phyloP scores from a whole-genome alignment of 768 basidiomycete species.

The Tremella fuciformis region DNA sequence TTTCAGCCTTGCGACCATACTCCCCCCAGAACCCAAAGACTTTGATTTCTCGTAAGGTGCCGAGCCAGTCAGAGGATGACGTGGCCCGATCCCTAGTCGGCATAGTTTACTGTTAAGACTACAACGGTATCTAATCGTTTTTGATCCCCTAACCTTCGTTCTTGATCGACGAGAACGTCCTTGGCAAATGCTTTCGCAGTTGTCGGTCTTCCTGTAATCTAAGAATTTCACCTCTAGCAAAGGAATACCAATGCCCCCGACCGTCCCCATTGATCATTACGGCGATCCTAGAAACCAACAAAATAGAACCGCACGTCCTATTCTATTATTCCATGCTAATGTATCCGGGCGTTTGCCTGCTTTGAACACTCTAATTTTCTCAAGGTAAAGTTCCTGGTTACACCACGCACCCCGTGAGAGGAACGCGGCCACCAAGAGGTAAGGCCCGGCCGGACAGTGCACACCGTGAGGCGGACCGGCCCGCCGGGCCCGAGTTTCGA shows the following conservation, averaged over 20 bases:
- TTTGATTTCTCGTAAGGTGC: constrained; percentile 84
- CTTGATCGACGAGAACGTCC: constrained; percentile 82
- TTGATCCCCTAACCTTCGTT: constrained; percentile 81
- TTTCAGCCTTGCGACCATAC: constrained; percentile 73
- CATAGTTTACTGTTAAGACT: constrained; percentile 82
- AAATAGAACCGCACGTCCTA: constrained; percentile 78
- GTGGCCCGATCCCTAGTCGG: constrained; percentile 71
- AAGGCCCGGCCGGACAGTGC: constrained; percentile 68
- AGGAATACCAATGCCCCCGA: constrained; percentile 78
- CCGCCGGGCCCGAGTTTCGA: constrained; percentile 59
- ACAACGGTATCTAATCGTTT: constrained; percentile 80
- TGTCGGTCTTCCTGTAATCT: constrained; percentile 76
- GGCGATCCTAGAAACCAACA: constrained; percentile 77
- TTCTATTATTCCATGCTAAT: constrained; percentile 81
- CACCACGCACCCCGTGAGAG: constrained; percentile 65
- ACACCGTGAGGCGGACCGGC: constrained; percentile 65
- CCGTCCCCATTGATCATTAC: constrained; percentile 77
- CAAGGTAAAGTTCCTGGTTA: constrained; percentile 78
- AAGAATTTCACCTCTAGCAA: constrained; percentile 83
- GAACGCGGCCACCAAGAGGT: constrained; percentile 69
- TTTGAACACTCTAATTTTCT: constrained; percentile 81
- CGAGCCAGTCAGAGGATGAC: constrained; percentile 69
- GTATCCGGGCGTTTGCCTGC: constrained; percentile 73
- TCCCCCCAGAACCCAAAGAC: constrained; percentile 82
- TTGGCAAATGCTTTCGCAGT: constrained; percentile 80